phyloP scores from a whole-genome alignment of 169 alveolate genomes.

The Eimeria sp. region DNA sequence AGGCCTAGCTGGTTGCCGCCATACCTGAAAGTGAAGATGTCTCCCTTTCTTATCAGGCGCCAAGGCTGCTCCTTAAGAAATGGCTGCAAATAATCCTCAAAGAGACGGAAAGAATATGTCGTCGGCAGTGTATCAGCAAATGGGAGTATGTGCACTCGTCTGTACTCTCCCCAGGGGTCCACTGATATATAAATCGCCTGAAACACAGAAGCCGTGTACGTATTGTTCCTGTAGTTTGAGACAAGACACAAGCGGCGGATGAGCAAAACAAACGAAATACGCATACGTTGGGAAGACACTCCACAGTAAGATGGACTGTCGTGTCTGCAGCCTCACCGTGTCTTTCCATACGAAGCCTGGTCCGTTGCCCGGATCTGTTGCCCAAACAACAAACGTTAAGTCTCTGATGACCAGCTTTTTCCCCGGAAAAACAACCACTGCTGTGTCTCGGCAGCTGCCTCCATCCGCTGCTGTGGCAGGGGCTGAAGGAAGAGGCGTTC shows the following conservation, averaged over 20 bases:
- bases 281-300: background rate
- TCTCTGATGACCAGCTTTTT: constrained; percentile 77
- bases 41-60: constrained; percentile 85
- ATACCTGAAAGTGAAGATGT: constrained; percentile 84
- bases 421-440: constrained; percentile 81
- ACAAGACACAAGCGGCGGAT: background rate
- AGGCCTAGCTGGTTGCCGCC: background rate
- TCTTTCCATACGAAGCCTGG: constrained; percentile 83
- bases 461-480: constrained; percentile 38
- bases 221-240: background rate
- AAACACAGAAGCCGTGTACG: background rate
- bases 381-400: constrained; percentile 83
- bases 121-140: constrained; percentile 88
- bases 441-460: constrained; percentile 34
- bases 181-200: constrained; percentile 87
- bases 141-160: constrained; percentile 86
- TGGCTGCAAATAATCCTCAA: constrained; percentile 87
- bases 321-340: constrained; percentile 75
- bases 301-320: background rate
- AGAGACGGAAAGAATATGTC: constrained; percentile 85
- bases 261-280: background rate
- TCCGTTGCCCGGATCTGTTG: constrained; percentile 80
- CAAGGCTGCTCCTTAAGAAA: constrained; percentile 82
- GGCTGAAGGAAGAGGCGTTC: constrained; percentile 2
- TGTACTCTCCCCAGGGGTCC: constrained; percentile 88